A percentile compares a stretch with the other conserved stretches of the same genome.
phyloP scores from a whole-genome alignment of 495 filamentous ascomycete genomes.

The Aspergillus incahuasiensis region DNA sequence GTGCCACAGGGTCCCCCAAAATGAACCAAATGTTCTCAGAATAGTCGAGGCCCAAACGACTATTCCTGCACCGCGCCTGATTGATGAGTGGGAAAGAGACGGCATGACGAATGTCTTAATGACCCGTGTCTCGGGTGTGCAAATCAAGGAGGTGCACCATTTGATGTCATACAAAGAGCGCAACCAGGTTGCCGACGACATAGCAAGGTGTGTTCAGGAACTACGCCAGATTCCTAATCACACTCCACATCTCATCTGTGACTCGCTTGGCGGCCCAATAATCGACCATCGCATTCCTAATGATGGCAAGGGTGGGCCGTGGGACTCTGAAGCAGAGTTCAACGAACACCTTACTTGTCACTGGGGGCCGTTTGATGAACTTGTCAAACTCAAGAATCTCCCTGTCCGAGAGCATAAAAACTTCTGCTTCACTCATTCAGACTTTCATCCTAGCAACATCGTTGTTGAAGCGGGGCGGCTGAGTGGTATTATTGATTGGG shows the following conservation, averaged over 20 bases:
- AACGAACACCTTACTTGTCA: not conserved
- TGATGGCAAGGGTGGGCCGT: slow-evolving; percentile 13
- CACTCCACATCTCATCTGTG: slow-evolving; percentile 14
- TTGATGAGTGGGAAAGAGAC: slow-evolving; percentile 10
- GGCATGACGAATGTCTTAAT: slow-evolving; percentile 15
- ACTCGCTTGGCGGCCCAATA: slow-evolving; percentile 17
- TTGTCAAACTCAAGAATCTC: not conserved
- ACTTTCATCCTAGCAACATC: slow-evolving; percentile 27
- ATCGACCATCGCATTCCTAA: slow-evolving; percentile 20
- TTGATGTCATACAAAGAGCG: slow-evolving; percentile 20
- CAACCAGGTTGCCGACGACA: slow-evolving; percentile 15
- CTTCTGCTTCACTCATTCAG: slow-evolving; percentile 25
- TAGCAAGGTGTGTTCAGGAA: slow-evolving; percentile 11
- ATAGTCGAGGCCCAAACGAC: slow-evolving; percentile 18
- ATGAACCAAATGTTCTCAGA: slow-evolving; percentile 13
- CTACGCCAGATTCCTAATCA: slow-evolving; percentile 21
- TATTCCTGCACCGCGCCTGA: slow-evolving; percentile 19
- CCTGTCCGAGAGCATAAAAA: not conserved
- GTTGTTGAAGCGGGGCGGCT: slow-evolving; percentile 22
- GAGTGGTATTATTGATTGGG: slow-evolving; percentile 30
- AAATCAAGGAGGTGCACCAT: slow-evolving; percentile 5
- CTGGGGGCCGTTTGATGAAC: not conserved
- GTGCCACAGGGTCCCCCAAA: slow-evolving; percentile 11
- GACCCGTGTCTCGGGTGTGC: slow-evolving; percentile 13
- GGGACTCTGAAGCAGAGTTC: slow-evolving; percentile 15